Base-by-base conservation (phyloP, 2,329 filamentous ascomycete species). In the Cadophora sp. region DNA sequence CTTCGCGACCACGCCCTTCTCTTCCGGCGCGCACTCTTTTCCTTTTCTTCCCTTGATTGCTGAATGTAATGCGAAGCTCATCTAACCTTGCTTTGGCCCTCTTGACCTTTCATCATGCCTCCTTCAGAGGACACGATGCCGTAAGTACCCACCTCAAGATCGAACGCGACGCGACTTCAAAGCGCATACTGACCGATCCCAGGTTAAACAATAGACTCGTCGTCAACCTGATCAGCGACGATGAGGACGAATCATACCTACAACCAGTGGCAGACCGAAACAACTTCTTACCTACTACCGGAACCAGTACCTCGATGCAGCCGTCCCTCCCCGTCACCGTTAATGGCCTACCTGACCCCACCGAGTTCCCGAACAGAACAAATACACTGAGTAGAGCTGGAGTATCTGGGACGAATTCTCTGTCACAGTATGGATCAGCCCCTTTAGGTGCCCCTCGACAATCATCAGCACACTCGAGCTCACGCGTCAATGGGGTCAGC, bases 81-180 rank as follows among this genome's bases (percentile, higher is more conserved):
- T 55, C 60, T 47, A 27, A 13, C 7, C n/a, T 55, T 30, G 41
- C 6, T 33, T 43, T 30, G 47, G 30, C n/a, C 18, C 18, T 51
- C 60, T 20, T 14, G 43, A 33, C n/a, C 24, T 7, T 45, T 27
- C 39, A 27, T 45, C 50, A 53, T 47, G 33, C 22, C 61, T 39
- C 50, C 22, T 41, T 7, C 36, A 59, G 27, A 33, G 47, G 20
- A 5, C 20, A 24, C 30, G 30, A 59, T 60, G 45, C 18, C 55
- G 62, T 65, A 39, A 64, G 62, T 48, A 50, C 24, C 51, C 51
- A 1, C 24, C 48, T 22, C 24, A n/a, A 48, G 47, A 47, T 61
- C 33, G 58, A 55, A 50, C 58, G 58, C 47, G 47, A 56, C 64
- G 64, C 58, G 56, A 58, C 63, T 59, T 65, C 5, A 18, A 6